Base-by-base conservation (phyloP, 2,329 filamentous ascomycete genomes). In the Macrophomina pseudophaseolina region DNA sequence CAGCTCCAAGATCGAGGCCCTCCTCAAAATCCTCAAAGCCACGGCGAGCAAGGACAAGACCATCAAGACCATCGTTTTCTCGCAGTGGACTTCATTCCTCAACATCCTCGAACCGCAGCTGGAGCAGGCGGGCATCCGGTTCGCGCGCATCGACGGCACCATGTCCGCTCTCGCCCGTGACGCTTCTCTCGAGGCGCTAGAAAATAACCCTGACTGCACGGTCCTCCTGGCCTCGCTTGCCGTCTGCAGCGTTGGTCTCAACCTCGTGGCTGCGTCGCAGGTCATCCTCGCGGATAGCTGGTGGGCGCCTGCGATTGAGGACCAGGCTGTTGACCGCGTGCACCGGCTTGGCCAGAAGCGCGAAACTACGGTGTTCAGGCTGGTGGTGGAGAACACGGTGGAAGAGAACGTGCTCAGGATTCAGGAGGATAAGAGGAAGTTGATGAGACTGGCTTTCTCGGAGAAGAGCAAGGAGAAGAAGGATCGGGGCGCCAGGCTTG, bases 221-320 rank as follows among this genome's bases (percentile, higher is more conserved):
- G 35, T 38, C 11, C 35, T 38, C 1, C 11, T 38, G 35, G 35
- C 35, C 7, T 38, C 35, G 7, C 35, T 38, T 1, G 6, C 35
- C 11, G 35, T 38, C 6, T 94, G 92, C 78, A 91, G 90, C 63
- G 93, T 97, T 1, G 93, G 93, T 0, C 83, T 97, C 53, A 97
- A 97, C 72, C 86, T 97, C 12, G 91, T 94, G 0, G 89, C 92
- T 0, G 93, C 93, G 0, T 93, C 95, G 72, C 93, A 93, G 6
- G 92, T 96, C 67, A 88, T 97, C 53, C 83, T 97, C 23, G 87
- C 88, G 0, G 93, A 97, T 76, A 91, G 87, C 67, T 97, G 92
- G 93, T 97, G 93, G 78, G 93, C 93, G 1, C 93, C 93, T 0
- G 93, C 93, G 0, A 95, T 97, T 65, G 93, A 97, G 77, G 93